Evolutionary conservation across 2,329 filamentous ascomycete species (phyloP).

Genomic region (Aureobasidium mangrovei): DNA sequence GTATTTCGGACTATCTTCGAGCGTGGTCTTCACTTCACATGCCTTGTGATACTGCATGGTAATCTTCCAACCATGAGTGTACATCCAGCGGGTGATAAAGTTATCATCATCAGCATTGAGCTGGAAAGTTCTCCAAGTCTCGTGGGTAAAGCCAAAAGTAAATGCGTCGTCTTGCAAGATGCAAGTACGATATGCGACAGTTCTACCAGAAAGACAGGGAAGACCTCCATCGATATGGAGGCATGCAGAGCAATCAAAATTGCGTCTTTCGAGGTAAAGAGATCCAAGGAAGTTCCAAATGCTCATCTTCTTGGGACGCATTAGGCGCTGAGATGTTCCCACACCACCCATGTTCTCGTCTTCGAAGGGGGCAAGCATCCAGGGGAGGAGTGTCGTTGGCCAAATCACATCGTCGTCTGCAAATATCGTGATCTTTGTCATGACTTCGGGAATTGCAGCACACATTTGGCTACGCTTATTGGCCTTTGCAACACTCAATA

Average conservation of each 20-base stretch:
- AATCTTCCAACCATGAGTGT: slow-evolving; percentile 85
- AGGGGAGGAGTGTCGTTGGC: slow-evolving; percentile 75
- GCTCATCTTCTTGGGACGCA: slow-evolving; percentile 55
- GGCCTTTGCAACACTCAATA: slow-evolving; percentile 71
- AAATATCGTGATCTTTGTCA: slow-evolving; percentile 78
- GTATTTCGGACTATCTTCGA: slow-evolving; percentile 83
- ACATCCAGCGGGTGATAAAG: slow-evolving; percentile 94
- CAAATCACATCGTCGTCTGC: slow-evolving; percentile 95
- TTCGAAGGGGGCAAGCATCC: slow-evolving; percentile 90
- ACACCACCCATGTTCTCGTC: slow-evolving; percentile 77
- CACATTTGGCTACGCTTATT: slow-evolving; percentile 96
- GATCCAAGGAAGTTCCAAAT: slow-evolving; percentile 86
- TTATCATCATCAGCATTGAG: slow-evolving; percentile 97
- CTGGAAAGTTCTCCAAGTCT: slow-evolving; percentile 80
- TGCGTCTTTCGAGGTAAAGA: slow-evolving; percentile 84
- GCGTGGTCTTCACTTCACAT: slow-evolving; percentile 84
- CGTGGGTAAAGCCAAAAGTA: slow-evolving; percentile 79
- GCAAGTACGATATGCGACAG: slow-evolving; percentile 80
- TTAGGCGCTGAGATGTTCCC: slow-evolving; percentile 80
- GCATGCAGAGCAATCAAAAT: slow-evolving; percentile 94
- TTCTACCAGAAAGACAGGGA: slow-evolving; percentile 93
- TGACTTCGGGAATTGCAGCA: slow-evolving; percentile 76
- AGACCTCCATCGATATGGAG: slow-evolving; percentile 91
- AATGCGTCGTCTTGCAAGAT: slow-evolving; percentile 83
- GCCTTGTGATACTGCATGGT: slow-evolving; percentile 90